Conservation (phyloP, 1,284 basidiomycete species). For the Lignosus rhinocerotis region DNA sequence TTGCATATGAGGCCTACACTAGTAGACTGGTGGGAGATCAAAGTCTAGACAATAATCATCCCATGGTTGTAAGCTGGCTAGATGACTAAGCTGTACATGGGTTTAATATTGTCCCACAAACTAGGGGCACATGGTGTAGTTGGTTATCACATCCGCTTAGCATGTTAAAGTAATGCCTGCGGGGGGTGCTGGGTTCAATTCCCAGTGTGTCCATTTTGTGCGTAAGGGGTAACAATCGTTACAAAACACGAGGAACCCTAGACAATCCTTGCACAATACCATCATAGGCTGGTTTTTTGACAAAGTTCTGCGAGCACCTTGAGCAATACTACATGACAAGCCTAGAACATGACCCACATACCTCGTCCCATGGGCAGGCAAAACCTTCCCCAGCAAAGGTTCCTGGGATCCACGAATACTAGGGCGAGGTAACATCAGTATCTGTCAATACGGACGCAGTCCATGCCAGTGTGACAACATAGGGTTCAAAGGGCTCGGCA, state of each 20-base stretch:
- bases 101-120: neutral
- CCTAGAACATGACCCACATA: slow-evolving; percentile 23
- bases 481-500: neutral
- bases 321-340: neutral
- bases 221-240: neutral
- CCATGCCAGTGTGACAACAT: neutral
- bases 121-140: slow-evolving; percentile 21
- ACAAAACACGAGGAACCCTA: neutral
- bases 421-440: neutral
- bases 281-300: slow-evolving; percentile 25
- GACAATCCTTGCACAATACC: slow-evolving; percentile 24
- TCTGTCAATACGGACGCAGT: no score
- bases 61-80: no score
- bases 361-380: slow-evolving; percentile 50
- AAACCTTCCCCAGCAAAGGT: slow-evolving; percentile 50
- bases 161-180: slow-evolving; percentile 3
- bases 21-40: no score
- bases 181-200: slow-evolving; percentile 25
- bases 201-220: slow-evolving; percentile 19
- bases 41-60: neutral
- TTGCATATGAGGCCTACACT: no score
- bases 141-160: slow-evolving; percentile 26
- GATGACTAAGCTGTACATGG: no score
- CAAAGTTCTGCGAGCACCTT: slow-evolving; percentile 13
- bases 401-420: slow-evolving; percentile 55